Conservation (phyloP, 139 green algal genomes). For the Chlorella vulgaris region DNA sequence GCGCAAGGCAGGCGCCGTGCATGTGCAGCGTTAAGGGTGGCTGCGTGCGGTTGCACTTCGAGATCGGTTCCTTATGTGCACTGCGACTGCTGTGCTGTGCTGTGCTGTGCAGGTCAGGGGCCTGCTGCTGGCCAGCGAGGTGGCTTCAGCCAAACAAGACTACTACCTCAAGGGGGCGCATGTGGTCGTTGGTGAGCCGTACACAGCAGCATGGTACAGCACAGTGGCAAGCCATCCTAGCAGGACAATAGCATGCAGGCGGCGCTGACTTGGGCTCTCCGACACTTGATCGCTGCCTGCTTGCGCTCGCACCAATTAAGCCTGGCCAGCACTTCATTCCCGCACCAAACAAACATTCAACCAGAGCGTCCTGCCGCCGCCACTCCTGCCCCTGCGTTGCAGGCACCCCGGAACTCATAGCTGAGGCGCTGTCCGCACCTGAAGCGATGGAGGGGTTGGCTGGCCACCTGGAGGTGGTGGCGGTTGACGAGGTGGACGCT, state of each 20-base stretch:
- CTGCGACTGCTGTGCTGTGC: neutral
- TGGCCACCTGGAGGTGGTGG: constrained; percentile 36
- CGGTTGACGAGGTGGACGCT: constrained; percentile 64
- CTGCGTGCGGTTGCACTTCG: too few species aligned
- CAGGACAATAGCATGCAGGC: too few species aligned
- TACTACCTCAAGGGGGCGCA: constrained; percentile 65
- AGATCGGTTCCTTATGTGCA: neutral
- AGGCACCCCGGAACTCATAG: constrained; percentile 69
- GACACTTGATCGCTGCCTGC: too few species aligned
- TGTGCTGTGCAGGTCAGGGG: constrained; percentile 63
- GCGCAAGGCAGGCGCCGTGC: too few species aligned
- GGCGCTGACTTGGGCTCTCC: too few species aligned
- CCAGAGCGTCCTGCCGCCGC: too few species aligned
- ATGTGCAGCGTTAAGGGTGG: too few species aligned
- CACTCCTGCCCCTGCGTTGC: too few species aligned
- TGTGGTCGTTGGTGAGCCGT: constrained; percentile 52
- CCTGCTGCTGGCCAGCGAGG: constrained; percentile 81
- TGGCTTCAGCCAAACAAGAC: constrained; percentile 51
- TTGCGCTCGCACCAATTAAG: too few species aligned
- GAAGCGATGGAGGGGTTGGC: constrained; percentile 23
- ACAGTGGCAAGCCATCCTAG: too few species aligned
- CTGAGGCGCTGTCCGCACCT: constrained; percentile 20
- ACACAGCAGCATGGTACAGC: neutral
- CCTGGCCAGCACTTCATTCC: neutral
- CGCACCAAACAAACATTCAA: too few species aligned